Base-by-base conservation (phyloP, 169 alveolate genomes). In the Fabrea salina region DNA sequence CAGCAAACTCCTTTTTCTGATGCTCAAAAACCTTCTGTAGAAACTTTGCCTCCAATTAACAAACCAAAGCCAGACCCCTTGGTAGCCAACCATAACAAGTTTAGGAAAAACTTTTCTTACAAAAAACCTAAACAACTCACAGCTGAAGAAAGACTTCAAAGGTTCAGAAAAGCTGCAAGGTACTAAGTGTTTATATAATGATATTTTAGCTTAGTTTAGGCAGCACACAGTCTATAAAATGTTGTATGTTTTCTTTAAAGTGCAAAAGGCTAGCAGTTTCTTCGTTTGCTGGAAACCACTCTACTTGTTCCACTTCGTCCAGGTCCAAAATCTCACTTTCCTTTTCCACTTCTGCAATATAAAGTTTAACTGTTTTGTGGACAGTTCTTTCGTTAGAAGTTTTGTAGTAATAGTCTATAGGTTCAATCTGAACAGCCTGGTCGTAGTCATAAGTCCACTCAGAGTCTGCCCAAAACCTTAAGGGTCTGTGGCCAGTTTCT, bases 401-500 rank as follows among this genome's bases (percentile, higher is more conserved):
- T 27, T 37, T 25, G 39, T 16, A 61, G 39, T n/a, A 25, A 61
- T 61, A 61, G 13, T 13, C 16, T 37, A 61, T 13, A 8, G 50
- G 50, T 1, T 13, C 22, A 8, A 61, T n/a, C 32, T 27, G 53
- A 16, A 11, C 39, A 8, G 74, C 74, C 11, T 61, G n/a, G 22
- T 32, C 25, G 8, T 0, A 33, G 32, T 61, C 74, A n/a, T 16
- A 16, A 61, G 41, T 61, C 44, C 44, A 35, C 25, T 27, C 50
- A 16, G 11, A 7, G 11, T 37, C 50, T 2, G 37, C 16, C 50
- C 44, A 61, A 4, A 61, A 61, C 22, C 11, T 16, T 16, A 27
- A 33, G 25, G 74, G 53, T 32, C 49, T 7, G 39, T 35, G 50
- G 22, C 78, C 78, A 40, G 78, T 40, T 68, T 68, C 78, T 44